phyloP scores from a whole-genome alignment of 176 grass and related monocot species.

The Zea luxurians region DNA sequence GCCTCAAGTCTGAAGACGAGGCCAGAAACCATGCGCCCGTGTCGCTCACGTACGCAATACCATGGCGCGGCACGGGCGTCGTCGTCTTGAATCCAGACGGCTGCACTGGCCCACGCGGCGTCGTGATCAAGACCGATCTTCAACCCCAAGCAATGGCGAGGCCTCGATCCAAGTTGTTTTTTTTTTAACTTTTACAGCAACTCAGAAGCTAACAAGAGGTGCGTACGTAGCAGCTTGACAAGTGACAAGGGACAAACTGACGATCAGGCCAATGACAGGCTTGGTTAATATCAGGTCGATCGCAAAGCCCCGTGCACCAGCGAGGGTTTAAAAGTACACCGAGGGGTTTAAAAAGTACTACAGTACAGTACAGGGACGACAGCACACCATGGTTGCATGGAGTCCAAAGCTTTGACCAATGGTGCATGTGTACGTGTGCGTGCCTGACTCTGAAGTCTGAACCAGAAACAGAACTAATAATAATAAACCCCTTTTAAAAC shows the following conservation, averaged over 20 bases:
- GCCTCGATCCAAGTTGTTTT: neutral
- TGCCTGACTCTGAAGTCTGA: neutral
- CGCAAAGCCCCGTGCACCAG: neutral
- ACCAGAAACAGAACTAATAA: neutral
- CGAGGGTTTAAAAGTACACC: neutral
- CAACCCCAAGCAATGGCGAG: neutral
- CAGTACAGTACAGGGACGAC: slow-evolving; percentile 15
- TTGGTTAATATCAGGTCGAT: slow-evolving; percentile 23
- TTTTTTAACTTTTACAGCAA: neutral
- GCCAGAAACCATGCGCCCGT: neutral
- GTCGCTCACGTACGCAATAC: neutral
- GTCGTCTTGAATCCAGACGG: neutral
- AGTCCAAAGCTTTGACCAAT: slow-evolving; percentile 50
- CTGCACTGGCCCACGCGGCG: neutral
- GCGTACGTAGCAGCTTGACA: slow-evolving; percentile 14
- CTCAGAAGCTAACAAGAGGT: neutral
- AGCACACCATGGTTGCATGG: neutral
- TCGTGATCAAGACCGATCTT: neutral
- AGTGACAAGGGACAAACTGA: slow-evolving; percentile 31
- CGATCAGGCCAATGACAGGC: slow-evolving; percentile 23
- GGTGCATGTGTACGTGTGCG: neutral
- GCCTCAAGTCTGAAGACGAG: neutral
- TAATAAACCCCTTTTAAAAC: slow-evolving; percentile 6
- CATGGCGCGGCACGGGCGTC: neutral
- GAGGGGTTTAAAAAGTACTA: neutral